These are phyloP conservation scores for Neurospora crassa DNA, from an alignment of 2,329 filamentous ascomycete genomes.

Conservation along the genomic window DNA sequence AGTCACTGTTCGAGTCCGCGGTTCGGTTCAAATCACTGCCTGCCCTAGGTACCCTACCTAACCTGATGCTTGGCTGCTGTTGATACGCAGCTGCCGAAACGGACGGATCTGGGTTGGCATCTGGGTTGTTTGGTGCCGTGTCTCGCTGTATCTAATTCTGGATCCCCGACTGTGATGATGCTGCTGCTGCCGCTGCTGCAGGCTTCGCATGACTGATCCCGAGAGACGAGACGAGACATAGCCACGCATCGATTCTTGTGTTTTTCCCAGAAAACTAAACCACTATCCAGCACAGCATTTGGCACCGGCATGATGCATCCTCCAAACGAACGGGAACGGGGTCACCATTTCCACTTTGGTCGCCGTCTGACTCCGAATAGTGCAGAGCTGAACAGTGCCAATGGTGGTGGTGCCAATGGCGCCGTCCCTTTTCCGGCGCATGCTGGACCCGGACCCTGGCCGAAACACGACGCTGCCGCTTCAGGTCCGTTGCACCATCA, in stretches of 20 bases:
- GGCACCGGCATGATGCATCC: background rate
- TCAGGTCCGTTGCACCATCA: constrained; percentile 13
- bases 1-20: background rate
- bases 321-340: background rate
- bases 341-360: background rate
- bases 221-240: background rate
- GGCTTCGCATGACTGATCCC: background rate
- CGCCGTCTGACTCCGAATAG: background rate
- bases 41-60: background rate
- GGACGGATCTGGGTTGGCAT: background rate
- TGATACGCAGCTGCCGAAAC: background rate
- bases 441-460: constrained; percentile 16
- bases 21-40: background rate
- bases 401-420: background rate
- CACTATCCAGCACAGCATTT: background rate
- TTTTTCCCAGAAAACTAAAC: background rate
- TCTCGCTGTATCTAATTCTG: background rate
- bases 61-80: background rate
- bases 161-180: background rate
- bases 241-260: background rate
- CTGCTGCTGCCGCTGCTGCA: background rate
- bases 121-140: background rate
- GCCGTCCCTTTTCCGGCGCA: background rate
- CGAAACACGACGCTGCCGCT: constrained; percentile 19
- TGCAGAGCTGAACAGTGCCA: background rate